phyloP scores from a whole-genome alignment of 1,284 basidiomycete species.

The Apiotrichum porosum region DNA sequence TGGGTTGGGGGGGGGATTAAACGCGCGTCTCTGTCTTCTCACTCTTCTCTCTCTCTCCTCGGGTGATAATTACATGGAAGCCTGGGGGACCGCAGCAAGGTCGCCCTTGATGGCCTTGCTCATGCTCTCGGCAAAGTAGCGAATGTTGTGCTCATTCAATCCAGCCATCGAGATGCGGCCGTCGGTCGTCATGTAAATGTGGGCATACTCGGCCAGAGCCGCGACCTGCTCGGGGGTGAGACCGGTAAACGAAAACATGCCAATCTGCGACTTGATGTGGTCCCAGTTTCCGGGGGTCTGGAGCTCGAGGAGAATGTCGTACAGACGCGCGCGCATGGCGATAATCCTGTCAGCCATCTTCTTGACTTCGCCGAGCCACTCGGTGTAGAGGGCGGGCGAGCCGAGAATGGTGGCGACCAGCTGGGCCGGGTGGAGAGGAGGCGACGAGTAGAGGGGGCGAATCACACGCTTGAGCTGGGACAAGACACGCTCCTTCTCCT shows the following conservation, averaged over 20 bases:
- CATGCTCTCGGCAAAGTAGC: conserved; percentile 83
- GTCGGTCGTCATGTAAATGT: conserved; percentile 69
- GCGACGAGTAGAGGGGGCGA: conserved; percentile 98
- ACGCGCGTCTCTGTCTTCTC: too few species aligned
- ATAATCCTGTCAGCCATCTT: conserved; percentile 97
- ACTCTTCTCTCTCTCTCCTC: too few species aligned
- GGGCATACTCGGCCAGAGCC: conserved; percentile 80
- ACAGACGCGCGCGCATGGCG: conserved; percentile 83
- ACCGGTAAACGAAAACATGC: conserved; percentile 73
- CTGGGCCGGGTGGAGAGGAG: conserved; percentile 79
- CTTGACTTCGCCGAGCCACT: conserved; percentile 90
- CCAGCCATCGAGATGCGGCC: conserved; percentile 96
- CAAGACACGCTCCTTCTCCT: conserved; percentile 83
- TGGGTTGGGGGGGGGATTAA: too few species aligned
- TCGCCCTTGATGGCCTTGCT: conserved; percentile 75
- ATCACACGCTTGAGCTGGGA: conserved; percentile 95
- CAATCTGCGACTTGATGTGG: conserved; percentile 95
- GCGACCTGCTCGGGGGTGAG: conserved; percentile 78
- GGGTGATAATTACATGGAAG: conserved; percentile 1
- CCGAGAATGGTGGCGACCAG: conserved; percentile 81
- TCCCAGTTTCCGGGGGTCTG: conserved; percentile 92
- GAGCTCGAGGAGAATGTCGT: conserved; percentile 71
- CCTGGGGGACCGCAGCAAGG: conserved; percentile 45
- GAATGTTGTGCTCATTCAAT: conserved; percentile 81
- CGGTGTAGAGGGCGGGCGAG: conserved; percentile 66